Evolutionary conservation across 768 basidiomycete species (phyloP), one percentile per base, ranked within the genome.

Genomic region (Hirschioporus abietinus): DNA sequence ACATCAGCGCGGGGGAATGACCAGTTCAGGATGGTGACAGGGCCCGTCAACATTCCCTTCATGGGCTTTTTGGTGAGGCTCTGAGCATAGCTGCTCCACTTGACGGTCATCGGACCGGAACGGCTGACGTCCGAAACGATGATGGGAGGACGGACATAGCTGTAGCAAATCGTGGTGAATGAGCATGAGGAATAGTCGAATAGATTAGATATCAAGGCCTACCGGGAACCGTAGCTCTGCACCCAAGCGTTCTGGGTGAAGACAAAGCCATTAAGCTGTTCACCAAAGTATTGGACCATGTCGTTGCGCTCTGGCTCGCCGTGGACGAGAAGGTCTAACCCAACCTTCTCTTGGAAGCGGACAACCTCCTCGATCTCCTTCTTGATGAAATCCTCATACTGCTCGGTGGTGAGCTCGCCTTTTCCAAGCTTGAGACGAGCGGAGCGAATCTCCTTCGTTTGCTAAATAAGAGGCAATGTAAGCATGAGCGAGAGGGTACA

Each of bases 201-300:
- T 25, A 64, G 34, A 52, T 58, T 35, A 34, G 35, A 26, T 58
- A 61, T 63, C 58, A 66, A 62, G n/a, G 78, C 83, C 73, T 70
- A 90, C 88, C 96, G 95, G 74, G 96, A 98, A 68, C 97, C 97
- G 80, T 99, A 99, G 78, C 93, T 95, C 83, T 99, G 97, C 42
- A 99, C 97, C 97, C 97, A 99, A 63, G 87, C 97, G 71, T 97
- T 95, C 81, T 96, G 93, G 69, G 97, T 99, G 83, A 99, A 99
- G 78, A 92, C 93, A 76, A 99, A 98, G 71, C 97, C 97, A 63
- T 86, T 81, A 70, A 99, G 84, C 76, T 88, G 92, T 80, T 99
- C 97, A 71, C 97, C 97, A 72, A 99, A 99, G 88, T 99, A 99
- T 82, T 99, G 96, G 69, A 97, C 96, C 96, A 99, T 99, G 86